A percentile compares a stretch with the other conserved stretches of the same genome.
phyloP scores from a whole-genome alignment of 2,329 filamentous ascomycete genomes.

The Clonostachys sp. region DNA sequence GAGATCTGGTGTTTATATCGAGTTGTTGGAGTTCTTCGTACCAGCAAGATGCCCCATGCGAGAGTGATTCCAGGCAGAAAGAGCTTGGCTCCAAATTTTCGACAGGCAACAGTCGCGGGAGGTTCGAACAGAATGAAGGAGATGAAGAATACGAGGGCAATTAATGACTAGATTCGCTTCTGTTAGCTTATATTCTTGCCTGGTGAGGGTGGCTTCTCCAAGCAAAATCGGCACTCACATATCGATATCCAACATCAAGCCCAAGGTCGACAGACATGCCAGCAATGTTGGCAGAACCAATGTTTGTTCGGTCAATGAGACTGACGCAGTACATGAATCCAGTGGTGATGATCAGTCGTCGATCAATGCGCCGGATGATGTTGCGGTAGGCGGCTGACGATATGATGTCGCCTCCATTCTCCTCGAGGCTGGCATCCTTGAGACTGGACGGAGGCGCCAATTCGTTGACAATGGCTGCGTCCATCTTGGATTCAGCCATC shows the following conservation, averaged over 20 bases:
- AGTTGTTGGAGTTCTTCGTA: background rate
- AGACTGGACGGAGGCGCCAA: no score
- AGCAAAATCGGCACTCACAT: conserved; percentile 13
- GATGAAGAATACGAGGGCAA: conserved; percentile 12
- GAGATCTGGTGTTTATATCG: no score
- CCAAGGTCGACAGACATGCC: conserved; percentile 19
- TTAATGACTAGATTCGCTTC: conserved; percentile 2
- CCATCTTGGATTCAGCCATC: no score
- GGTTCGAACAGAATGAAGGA: conserved; percentile 14
- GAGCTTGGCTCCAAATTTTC: conserved; percentile 10
- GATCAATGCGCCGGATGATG: conserved; percentile 68
- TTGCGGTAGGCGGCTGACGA: conserved; percentile 12
- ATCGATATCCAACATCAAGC: conserved; percentile 50
- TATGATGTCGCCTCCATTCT: no score
- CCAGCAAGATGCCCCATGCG: conserved; percentile 7
- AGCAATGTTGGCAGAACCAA: conserved; percentile 44
- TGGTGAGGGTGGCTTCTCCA: no score
- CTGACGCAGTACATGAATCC: conserved; percentile 69
- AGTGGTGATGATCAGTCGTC: conserved; percentile 55
- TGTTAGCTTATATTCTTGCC: no score
- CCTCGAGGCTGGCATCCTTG: no score
- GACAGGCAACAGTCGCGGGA: conserved; percentile 8
- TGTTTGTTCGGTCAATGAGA: conserved; percentile 51
- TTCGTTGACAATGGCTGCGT: no score
- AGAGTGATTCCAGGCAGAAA: conserved; percentile 12